Conservation (phyloP, 2,329 filamentous ascomycete genomes). For the Fusarium metavorans region DNA sequence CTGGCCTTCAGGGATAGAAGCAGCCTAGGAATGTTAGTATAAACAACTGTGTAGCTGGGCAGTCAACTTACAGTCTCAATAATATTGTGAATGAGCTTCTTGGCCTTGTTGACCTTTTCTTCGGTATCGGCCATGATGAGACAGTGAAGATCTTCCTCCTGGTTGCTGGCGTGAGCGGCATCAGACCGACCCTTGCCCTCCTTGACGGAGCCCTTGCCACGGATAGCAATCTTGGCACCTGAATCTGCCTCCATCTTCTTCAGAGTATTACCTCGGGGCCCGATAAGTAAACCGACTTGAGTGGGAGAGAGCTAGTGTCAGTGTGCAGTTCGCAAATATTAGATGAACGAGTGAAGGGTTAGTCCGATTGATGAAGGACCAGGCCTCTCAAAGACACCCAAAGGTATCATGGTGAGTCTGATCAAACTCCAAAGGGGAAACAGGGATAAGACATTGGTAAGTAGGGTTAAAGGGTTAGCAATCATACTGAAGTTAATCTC, state of each 20-base stretch:
- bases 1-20: slow-evolving; percentile 97
- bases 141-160: slow-evolving; percentile 99
- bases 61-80: slow-evolving; percentile 87
- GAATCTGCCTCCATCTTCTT: slow-evolving; percentile 99
- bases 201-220: slow-evolving; percentile 99
- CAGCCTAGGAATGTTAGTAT: slow-evolving; percentile 72
- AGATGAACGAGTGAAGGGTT: slow-evolving; percentile 47
- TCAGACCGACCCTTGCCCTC: slow-evolving; percentile 99
- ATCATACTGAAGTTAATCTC: slow-evolving; percentile 99
- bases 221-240: slow-evolving; percentile 97
- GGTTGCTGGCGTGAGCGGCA: slow-evolving; percentile 98
- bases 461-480: slow-evolving; percentile 97
- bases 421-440: slow-evolving; percentile 59
- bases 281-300: slow-evolving; percentile 99
- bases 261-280: slow-evolving; percentile 98
- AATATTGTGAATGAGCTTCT: slow-evolving; percentile 97
- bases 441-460: slow-evolving; percentile 55
- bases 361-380: slow-evolving; percentile 50
- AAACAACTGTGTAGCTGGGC: not conserved
- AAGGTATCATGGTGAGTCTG: slow-evolving; percentile 52
- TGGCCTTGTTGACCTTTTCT: slow-evolving; percentile 99
- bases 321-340: slow-evolving; percentile 64
- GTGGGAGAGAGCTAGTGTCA: slow-evolving; percentile 91
- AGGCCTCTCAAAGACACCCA: slow-evolving; percentile 48
- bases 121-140: slow-evolving; percentile 99